These are phyloP conservation scores for Phytophthora quininea DNA, from an alignment of 352 stramenopile genomes.

Conservation along the genomic window DNA sequence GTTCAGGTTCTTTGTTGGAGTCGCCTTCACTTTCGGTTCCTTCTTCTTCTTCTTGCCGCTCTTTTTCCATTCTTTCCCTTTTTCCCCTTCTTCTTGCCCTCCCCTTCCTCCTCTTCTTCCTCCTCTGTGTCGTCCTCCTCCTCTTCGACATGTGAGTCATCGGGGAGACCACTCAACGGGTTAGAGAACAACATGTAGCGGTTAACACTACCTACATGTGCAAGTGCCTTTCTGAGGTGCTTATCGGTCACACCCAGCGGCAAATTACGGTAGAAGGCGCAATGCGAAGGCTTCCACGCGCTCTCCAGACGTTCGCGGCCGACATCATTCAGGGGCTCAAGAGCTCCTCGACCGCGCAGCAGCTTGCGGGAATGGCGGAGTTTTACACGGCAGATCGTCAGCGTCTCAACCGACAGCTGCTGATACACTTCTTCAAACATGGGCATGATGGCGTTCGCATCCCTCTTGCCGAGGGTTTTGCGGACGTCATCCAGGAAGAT, in stretches of 20 bases:
- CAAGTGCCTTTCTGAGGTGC: slow-evolving; percentile 68
- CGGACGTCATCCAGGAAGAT: slow-evolving; percentile 83
- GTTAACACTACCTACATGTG: slow-evolving; percentile 71
- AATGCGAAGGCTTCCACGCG: slow-evolving; percentile 57
- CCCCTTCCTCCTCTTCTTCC: slow-evolving; percentile 31
- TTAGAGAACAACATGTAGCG: slow-evolving; percentile 75
- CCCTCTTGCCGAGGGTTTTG: slow-evolving; percentile 61
- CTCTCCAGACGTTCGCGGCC: slow-evolving; percentile 44
- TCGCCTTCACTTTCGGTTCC: slow-evolving; percentile 59
- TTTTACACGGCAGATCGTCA: slow-evolving; percentile 87
- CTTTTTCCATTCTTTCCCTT: slow-evolving; percentile 38
- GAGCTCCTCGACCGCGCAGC: slow-evolving; percentile 51
- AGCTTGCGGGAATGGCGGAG: slow-evolving; percentile 73
- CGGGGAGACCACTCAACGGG: slow-evolving; percentile 60
- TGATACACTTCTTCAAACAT: slow-evolving; percentile 79
- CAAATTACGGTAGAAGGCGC: slow-evolving; percentile 85
- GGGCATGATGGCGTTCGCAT: slow-evolving; percentile 74
- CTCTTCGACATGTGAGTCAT: slow-evolving; percentile 36
- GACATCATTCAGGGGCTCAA: slow-evolving; percentile 50
- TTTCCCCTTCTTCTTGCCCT: slow-evolving; percentile 25
- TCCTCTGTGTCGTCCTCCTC: slow-evolving; percentile 38
- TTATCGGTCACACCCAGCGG: slow-evolving; percentile 67
- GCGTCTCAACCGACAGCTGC: slow-evolving; percentile 83
- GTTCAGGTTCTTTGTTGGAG: not conserved
- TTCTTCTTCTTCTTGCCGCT: slow-evolving; percentile 34